Conservation (phyloP, 495 filamentous ascomycete genomes). For the Xanthoparmelia taractica region DNA sequence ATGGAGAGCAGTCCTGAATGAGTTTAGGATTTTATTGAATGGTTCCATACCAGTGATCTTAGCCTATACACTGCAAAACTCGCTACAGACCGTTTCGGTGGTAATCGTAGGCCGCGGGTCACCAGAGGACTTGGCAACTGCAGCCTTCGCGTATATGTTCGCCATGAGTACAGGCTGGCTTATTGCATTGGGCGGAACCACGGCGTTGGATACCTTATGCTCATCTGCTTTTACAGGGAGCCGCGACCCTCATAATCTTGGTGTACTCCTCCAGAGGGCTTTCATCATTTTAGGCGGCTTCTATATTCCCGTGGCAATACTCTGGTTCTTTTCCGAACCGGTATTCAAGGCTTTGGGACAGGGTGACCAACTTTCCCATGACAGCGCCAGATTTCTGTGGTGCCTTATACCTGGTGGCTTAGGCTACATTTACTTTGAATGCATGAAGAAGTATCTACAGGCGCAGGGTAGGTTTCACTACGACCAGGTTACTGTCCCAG, state of each 20-base stretch:
- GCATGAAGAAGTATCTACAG: slow-evolving; percentile 87
- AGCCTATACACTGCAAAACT: slow-evolving; percentile 84
- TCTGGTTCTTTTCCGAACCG: slow-evolving; percentile 73
- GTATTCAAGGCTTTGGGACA: slow-evolving; percentile 74
- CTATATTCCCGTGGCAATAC: slow-evolving; percentile 64
- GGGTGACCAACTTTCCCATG: slow-evolving; percentile 64
- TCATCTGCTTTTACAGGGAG: slow-evolving; percentile 84
- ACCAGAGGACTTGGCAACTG: slow-evolving; percentile 72
- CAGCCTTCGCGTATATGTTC: slow-evolving; percentile 91
- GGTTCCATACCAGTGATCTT: slow-evolving; percentile 75
- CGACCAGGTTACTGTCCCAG: neutral
- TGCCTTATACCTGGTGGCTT: slow-evolving; percentile 77
- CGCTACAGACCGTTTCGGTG: slow-evolving; percentile 77
- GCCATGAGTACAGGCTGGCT: slow-evolving; percentile 88
- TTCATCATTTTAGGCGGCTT: slow-evolving; percentile 67
- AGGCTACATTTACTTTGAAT: slow-evolving; percentile 87
- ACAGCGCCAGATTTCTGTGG: slow-evolving; percentile 68
- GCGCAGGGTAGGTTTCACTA: slow-evolving; percentile 59
- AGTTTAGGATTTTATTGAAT: slow-evolving; percentile 62
- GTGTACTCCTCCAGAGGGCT: slow-evolving; percentile 71
- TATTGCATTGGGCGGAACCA: slow-evolving; percentile 85
- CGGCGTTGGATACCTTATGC: slow-evolving; percentile 79
- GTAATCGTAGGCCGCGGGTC: slow-evolving; percentile 75
- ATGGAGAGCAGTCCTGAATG: slow-evolving; percentile 39
- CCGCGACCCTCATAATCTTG: slow-evolving; percentile 71